Percentiles rank a stretch among this genome's conserved stretches.
Evolutionary conservation across 306 rosid species (phyloP).

Genomic region (Sicyos baderoa): DNA sequence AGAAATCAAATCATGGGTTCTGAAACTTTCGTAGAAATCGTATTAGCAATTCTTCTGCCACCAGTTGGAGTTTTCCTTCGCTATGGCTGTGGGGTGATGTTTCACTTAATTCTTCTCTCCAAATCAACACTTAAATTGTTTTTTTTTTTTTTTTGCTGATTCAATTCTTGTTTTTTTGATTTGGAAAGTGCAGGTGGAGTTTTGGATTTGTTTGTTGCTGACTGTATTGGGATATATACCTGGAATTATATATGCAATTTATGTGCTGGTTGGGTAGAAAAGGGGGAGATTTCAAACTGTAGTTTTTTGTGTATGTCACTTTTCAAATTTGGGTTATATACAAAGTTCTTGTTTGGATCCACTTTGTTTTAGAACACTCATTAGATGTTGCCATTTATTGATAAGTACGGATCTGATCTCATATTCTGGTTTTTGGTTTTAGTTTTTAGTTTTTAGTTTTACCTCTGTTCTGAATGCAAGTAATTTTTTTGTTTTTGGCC

Average conservation of each 20-base stretch:
- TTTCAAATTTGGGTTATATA: no score
- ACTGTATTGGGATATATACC: constrained; percentile 21
- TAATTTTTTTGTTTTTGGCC: no score
- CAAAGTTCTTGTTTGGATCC: no score
- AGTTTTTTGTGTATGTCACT: no score
- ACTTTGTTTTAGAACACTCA: not conserved
- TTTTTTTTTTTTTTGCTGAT: not conserved
- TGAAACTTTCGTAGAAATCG: not conserved
- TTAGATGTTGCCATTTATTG: not conserved
- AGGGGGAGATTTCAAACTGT: no score
- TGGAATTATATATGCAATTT: constrained; percentile 17
- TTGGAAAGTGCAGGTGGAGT: constrained; percentile 19
- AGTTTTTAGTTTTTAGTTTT: no score
- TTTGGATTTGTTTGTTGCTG: constrained; percentile 20
- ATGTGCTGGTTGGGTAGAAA: constrained; percentile 9
- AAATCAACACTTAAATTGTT: not conserved
- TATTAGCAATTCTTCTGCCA: constrained; percentile 15
- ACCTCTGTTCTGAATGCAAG: no score
- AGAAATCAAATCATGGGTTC: not conserved
- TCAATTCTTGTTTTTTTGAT: not conserved
- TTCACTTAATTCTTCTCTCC: not conserved
- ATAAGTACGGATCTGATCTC: not conserved
- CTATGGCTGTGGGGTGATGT: constrained; percentile 18
- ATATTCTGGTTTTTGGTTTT: no score
- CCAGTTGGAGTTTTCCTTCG: constrained; percentile 22